Conservation (phyloP, 139 green algal species). For the Chlamydomonas sp. region DNA sequence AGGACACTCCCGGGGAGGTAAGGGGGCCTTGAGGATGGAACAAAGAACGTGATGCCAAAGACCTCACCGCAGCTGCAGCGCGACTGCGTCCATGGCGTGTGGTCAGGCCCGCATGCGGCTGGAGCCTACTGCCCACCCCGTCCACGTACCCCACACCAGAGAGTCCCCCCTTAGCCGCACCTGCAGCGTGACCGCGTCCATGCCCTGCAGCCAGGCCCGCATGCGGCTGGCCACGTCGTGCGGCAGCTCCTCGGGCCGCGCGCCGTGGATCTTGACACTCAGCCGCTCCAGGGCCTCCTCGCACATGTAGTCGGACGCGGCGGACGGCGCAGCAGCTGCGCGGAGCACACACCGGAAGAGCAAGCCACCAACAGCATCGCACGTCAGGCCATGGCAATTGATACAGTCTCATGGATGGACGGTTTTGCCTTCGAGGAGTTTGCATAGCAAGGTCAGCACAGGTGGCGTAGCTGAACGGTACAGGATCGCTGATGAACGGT, state of each 20-base stretch:
- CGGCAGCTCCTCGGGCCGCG: conserved; percentile 20
- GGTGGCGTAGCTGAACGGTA: too few relatives aligned
- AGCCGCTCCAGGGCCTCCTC: conserved; percentile 25
- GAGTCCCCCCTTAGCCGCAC: neutral
- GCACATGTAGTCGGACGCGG: neutral
- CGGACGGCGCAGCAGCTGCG: neutral
- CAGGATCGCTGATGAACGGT: too few relatives aligned
- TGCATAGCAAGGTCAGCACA: too few relatives aligned
- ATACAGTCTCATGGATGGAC: too few relatives aligned
- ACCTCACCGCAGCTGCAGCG: too few relatives aligned
- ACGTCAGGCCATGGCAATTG: neutral
- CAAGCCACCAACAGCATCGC: neutral
- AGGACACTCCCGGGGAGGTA: too few relatives aligned
- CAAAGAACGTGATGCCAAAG: too few relatives aligned
- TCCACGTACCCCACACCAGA: neutral
- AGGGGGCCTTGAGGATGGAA: too few relatives aligned
- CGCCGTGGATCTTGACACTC: conserved; percentile 26
- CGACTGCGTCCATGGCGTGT: too few relatives aligned
- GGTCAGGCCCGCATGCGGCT: neutral
- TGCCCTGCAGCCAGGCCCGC: conserved; percentile 8
- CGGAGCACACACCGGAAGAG: neutral
- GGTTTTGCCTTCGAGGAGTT: too few relatives aligned
- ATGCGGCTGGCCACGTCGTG: conserved; percentile 17
- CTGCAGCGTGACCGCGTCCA: conserved; percentile 28
- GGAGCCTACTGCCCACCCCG: neutral